Base-by-base conservation (phyloP, 768 basidiomycete species). In the Cubamyces lactineus region DNA sequence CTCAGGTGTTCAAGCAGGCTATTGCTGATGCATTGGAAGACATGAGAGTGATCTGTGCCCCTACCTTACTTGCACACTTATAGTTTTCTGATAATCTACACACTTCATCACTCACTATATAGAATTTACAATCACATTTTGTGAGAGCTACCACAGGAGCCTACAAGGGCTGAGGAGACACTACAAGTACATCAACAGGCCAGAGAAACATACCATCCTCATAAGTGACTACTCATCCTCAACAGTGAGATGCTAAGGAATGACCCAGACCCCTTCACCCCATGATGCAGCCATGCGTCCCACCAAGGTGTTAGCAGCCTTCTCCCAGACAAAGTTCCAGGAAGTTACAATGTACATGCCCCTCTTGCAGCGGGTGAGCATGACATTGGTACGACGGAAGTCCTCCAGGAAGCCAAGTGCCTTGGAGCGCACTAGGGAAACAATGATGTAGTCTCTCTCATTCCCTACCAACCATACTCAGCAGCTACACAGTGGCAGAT, bases 331-430 rank as follows among this genome's bases (percentile, higher is more conserved):
- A 69, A 93, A 94, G 17, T 75, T 75, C 64, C 77, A 76, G 67
- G 79, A 89, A 21, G 87, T 80, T 53, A 88, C 77, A 66, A 94
- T 88, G 60, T 86, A 85, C 91, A 94, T 93, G 30, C 86, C 87
- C 52, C 75, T 79, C 71, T 88, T 88, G 79, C 88, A 92, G 40
- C 92, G 84, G 49, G 86, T 88, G 8, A 94, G 85, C 91, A 94
- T 92, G 60, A 94, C 92, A 86, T 94, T 94, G 55, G 89, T 87
- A 17, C 92, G 81, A 28, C 87, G 81, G 11, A 80, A 65, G 67
- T 86, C 86, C 15, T 73, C 69, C 38, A 94, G 77, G 65, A 94
- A 94, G 5, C 92, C 92, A 49, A 88, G 75, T 3, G 78, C 80
- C 38, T 73, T 74, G 0, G 89, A 81, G 24, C 90, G 80, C 5